phyloP scores from a whole-genome alignment of 176 grass and related monocot species.

The Paspalum notatum region DNA sequence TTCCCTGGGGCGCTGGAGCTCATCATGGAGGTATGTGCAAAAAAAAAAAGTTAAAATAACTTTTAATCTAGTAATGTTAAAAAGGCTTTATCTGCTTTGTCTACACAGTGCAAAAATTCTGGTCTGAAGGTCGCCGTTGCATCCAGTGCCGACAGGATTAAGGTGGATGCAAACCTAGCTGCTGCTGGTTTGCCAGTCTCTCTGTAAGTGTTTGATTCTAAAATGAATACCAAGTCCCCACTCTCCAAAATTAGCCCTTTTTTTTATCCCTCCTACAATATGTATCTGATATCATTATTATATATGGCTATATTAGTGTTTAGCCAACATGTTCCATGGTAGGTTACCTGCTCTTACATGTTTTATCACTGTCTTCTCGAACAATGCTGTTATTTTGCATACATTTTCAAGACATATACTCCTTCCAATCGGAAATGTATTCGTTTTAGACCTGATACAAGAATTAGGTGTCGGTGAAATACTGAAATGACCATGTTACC shows the following conservation, averaged over 20 bases:
- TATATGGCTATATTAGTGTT: constrained; percentile 8
- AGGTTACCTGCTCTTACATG: neutral
- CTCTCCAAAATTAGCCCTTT: neutral
- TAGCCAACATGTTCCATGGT: constrained; percentile 1
- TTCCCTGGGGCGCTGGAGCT: constrained; percentile 94
- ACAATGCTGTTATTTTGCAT: neutral
- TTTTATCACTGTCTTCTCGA: constrained; percentile 3
- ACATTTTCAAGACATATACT: neutral
- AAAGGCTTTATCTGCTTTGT: constrained; percentile 21
- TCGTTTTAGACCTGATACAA: neutral
- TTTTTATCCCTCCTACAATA: constrained; percentile 1
- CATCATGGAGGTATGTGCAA: constrained; percentile 72
- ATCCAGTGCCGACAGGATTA: constrained; percentile 93
- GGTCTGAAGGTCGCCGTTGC: constrained; percentile 95
- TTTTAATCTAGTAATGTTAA: constrained; percentile 21
- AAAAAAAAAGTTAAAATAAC: constrained; percentile 13
- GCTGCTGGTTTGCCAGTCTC: constrained; percentile 78
- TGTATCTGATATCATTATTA: constrained; percentile 5
- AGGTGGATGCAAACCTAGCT: constrained; percentile 92
- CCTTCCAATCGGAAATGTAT: neutral
- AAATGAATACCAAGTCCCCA: constrained; percentile 30
- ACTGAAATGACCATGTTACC: neutral
- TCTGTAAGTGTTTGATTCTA: constrained; percentile 57
- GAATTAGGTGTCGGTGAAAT: neutral
- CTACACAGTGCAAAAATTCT: constrained; percentile 79